A percentile compares a stretch with the other conserved stretches of the same genome.
Conservation (phyloP, 2,329 filamentous ascomycete genomes). For the Trichoderma koningiopsis region DNA sequence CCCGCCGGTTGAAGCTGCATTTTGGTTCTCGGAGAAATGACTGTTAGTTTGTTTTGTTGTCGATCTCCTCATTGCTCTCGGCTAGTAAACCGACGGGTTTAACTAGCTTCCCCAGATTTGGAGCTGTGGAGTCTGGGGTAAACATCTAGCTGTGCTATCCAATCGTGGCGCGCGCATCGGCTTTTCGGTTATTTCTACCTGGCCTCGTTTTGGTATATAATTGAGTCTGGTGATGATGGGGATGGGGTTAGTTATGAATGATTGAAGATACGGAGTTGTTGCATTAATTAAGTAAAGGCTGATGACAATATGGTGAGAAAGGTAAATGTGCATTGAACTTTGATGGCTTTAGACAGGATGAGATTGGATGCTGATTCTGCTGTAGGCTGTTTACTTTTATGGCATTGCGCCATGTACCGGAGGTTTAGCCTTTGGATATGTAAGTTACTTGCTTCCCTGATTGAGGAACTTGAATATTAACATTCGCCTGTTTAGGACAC, state of each 20-base stretch:
- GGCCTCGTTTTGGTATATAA: conserved; percentile 8
- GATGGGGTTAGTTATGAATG: not conserved
- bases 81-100: conserved; percentile 2
- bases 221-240: conserved; percentile 1
- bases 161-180: conserved; percentile 12
- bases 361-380: not conserved
- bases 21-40: not conserved
- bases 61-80: not conserved
- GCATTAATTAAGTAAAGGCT: not conserved
- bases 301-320: conserved; percentile 22
- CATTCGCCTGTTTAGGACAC: conserved; percentile 7
- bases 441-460: conserved; percentile 3
- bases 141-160: not conserved
- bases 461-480: not conserved
- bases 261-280: not conserved
- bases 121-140: conserved; percentile 7
- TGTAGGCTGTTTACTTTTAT: conserved; percentile 19
- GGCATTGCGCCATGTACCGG: conserved; percentile 25
- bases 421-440: conserved; percentile 25
- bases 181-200: conserved; percentile 7
- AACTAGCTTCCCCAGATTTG: not conserved
- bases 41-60: not conserved
- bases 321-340: not conserved
- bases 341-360: not conserved
- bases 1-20: not conserved